Conservation (phyloP, 768 basidiomycete species). For the Amanita molliuscula region DNA sequence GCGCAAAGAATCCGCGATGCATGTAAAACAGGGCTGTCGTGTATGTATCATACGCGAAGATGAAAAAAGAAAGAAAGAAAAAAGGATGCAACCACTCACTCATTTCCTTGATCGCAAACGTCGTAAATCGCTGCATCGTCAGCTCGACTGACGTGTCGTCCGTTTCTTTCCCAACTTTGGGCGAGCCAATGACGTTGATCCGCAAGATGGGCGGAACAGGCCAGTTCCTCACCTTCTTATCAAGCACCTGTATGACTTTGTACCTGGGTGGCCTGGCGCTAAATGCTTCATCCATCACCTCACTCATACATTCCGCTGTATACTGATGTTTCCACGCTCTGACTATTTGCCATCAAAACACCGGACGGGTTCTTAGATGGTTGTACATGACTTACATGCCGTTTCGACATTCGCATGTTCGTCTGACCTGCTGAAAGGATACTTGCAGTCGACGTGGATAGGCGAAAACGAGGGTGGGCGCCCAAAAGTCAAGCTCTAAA, state of each 20-base stretch:
- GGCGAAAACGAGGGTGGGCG: conserved; percentile 57
- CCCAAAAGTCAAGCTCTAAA: conserved; percentile 63
- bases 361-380: conserved; percentile 2
- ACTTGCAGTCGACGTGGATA: conserved; percentile 44
- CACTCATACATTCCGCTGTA: conserved; percentile 46
- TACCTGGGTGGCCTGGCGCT: conserved; percentile 53
- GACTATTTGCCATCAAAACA: conserved; percentile 24
- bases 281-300: conserved; percentile 61
- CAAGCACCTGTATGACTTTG: conserved; percentile 51
- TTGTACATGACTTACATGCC: conserved; percentile 37
- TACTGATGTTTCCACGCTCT: conserved; percentile 65
- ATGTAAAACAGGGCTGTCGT: conserved; percentile 55
- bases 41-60: conserved; percentile 1
- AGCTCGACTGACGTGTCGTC: conserved; percentile 43
- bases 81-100: conserved; percentile 29
- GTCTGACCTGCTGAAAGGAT: conserved; percentile 36
- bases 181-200: conserved; percentile 50
- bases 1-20: conserved; percentile 68
- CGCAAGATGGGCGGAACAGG: conserved; percentile 56
- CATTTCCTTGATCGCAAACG: conserved; percentile 61
- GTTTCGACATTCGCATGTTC: conserved; percentile 45
- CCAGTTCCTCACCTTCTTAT: conserved; percentile 53
- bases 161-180: conserved; percentile 24
- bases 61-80: no score
- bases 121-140: conserved; percentile 58